Evolutionary conservation across 805 yeast genomes (phyloP).

Genomic region (Candida railenensis): DNA sequence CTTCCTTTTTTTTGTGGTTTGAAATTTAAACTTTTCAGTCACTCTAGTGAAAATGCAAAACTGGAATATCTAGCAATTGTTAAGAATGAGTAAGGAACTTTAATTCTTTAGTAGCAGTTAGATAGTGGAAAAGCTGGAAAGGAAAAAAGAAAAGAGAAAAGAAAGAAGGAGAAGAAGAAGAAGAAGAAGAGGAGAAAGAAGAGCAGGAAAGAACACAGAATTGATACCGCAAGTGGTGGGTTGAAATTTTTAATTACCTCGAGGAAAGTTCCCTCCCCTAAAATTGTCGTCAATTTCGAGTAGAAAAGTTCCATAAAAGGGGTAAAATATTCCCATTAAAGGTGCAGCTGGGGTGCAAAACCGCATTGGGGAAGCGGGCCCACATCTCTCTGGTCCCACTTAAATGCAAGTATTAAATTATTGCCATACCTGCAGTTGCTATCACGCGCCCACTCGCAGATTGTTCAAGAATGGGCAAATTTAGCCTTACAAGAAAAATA

Average conservation of each 20-base stretch:
- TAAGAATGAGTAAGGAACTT: too few relatives aligned
- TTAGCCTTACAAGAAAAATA: neutral
- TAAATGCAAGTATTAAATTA: too few relatives aligned
- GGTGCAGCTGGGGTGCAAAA: neutral
- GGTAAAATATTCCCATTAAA: neutral
- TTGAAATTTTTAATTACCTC: neutral
- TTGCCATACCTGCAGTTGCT: neutral
- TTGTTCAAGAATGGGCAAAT: neutral
- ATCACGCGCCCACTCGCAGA: neutral
- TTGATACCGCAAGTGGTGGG: neutral
- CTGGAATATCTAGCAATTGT: too few relatives aligned
- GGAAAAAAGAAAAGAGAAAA: neutral
- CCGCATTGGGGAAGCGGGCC: neutral
- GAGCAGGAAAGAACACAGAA: neutral
- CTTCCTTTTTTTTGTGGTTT: too few relatives aligned
- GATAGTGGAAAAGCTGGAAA: too few relatives aligned
- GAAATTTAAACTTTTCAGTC: too few relatives aligned
- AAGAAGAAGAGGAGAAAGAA: neutral
- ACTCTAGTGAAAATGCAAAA: too few relatives aligned
- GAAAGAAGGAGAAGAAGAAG: neutral
- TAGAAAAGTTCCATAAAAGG: neutral
- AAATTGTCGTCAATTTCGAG: neutral
- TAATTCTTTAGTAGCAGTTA: too few relatives aligned
- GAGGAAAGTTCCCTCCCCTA: neutral
- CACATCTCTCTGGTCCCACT: too few relatives aligned